Base-by-base conservation (phyloP, 2,329 filamentous ascomycete genomes). In the Fusarium humuli region DNA sequence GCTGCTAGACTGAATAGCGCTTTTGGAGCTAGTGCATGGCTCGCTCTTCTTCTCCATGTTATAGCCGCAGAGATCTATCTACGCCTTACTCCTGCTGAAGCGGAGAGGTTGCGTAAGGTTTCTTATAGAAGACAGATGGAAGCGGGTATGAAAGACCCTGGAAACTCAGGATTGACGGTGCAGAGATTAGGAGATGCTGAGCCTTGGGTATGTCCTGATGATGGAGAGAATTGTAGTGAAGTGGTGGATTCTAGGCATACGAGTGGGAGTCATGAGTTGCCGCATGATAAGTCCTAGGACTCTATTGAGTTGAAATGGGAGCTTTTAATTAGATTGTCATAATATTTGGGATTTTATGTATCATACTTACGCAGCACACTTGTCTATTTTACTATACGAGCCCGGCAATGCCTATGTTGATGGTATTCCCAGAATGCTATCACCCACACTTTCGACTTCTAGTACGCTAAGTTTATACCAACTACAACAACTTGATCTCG, bases 61-160 rank as follows among this genome's bases (percentile, higher is more conserved):
- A 52, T 86, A 22, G 83, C 81, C 0, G 78, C 84, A 1, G 86
- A 88, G 73, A 40, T 85, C 2, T 70, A 89, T 78, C 76, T 89
- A 23, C 78, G 75, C 5, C 75, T 88, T 22, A 90, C 88, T 0
- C 86, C 87, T 0, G 81, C 76, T 14, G 88, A 90, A 70, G 78
- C 79, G 2, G 80, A 88, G 46, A 79, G 88, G 8, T 76, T 90
- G 48, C 81, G 87, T 13, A 79, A 82, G n/a, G 81, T 90, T 3
- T 87, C 84, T 8, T 88, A 87, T 69, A 82, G 87, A 73, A 80
- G 83, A 45, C 87, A 90, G 70, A 66, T 88, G 9, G 85, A 86
- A 65, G 83, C 84, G 7, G 87, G 87, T 0, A 82, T 85, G 76
- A 80, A 75, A 45, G 79, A 82, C n/a, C 83, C 87, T 0, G 86